Evolutionary conservation across 2,329 filamentous ascomycete species (phyloP).

Genomic region (Exserohilum turcica): DNA sequence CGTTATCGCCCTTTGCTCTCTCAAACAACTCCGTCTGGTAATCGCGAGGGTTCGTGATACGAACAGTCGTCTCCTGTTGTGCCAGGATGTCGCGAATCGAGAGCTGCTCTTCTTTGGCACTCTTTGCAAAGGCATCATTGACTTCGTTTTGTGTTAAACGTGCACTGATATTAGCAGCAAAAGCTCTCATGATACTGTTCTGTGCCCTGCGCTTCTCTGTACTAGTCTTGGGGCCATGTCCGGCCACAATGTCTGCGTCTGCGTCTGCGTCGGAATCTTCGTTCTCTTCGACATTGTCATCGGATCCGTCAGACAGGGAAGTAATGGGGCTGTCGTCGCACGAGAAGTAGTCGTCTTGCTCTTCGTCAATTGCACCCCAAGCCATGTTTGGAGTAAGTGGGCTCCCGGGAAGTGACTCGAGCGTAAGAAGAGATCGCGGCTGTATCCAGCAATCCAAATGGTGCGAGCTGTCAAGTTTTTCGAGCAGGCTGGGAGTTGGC

Average conservation of each 20-base stretch:
- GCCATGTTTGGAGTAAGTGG: constrained; percentile 15
- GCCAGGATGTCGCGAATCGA: constrained; percentile 61
- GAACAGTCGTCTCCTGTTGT: constrained; percentile 58
- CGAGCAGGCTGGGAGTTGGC: background rate
- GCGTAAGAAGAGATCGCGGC: background rate
- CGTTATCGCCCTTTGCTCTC: constrained; percentile 80
- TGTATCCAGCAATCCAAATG: background rate
- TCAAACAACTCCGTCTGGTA: constrained; percentile 95
- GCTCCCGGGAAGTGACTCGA: background rate
- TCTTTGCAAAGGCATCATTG: constrained; percentile 40
- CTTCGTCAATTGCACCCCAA: constrained; percentile 25
- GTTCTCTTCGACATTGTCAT: constrained; percentile 13
- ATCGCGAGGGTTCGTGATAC: constrained; percentile 79
- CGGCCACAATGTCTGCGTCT: constrained; percentile 28
- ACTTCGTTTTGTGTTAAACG: constrained; percentile 49
- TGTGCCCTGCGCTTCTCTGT: constrained; percentile 50
- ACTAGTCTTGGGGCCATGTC: constrained; percentile 33
- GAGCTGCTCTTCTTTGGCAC: constrained; percentile 54
- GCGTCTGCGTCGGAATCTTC: constrained; percentile 33
- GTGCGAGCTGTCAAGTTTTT: background rate
- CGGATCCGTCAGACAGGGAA: constrained; percentile 5
- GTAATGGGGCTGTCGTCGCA: constrained; percentile 12
- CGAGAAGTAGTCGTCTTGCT: constrained; percentile 24
- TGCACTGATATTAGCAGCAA: constrained; percentile 51
- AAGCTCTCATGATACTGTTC: constrained; percentile 50